Base-by-base conservation (phyloP, 2,329 filamentous ascomycete species). In the Stachybotrys elegans region DNA sequence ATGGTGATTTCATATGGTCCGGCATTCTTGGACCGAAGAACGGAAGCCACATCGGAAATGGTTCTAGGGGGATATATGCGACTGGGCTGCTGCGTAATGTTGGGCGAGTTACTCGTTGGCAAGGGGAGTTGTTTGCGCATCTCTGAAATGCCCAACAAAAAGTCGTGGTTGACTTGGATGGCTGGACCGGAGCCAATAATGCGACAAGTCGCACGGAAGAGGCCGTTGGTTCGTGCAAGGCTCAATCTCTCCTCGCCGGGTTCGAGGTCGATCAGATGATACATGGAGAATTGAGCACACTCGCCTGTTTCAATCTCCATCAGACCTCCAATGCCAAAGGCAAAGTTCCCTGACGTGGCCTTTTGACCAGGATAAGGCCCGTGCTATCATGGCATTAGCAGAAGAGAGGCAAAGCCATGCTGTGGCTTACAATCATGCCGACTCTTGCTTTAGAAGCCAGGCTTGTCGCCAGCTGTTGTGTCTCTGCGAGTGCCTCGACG, bases 281-380 rank as follows among this genome's bases (percentile, higher is more conserved):
- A 77, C 2, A 76, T 51, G 8, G 58, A 69, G 48, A 75, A 76
- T 39, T 70, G 58, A 7, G 66, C 59, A 46, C 62, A 70, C 3
- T 64, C 62, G 0, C 74, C 58, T 5, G 52, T 20, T 14, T 59
- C 56, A 22, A 60, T 43, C 29, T 60, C 57, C 52, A 58, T 52
- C 2, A 52, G 40, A 0, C 59, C 64, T 0, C 57, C 59, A 16
- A 61, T 54, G 0, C 59, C 57, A 5, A 59, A 59, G 0, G 68
- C 72, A 35, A 79, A 69, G 46, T 78, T 78, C 0, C 76, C 76
- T 0, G 67, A 62, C 0, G 73, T 79, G 0, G 73, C 75, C n/a
- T 71, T 69, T 51, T 79, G 75, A 0, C 68, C 67, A 0, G 62
- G 57, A 43, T 79, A 79, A 0, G 69, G 62, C 0, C 59, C 68